These are phyloP conservation scores for Epithemia pelagica DNA, from an alignment of 108 stramenopile species.

Conservation along the genomic window DNA sequence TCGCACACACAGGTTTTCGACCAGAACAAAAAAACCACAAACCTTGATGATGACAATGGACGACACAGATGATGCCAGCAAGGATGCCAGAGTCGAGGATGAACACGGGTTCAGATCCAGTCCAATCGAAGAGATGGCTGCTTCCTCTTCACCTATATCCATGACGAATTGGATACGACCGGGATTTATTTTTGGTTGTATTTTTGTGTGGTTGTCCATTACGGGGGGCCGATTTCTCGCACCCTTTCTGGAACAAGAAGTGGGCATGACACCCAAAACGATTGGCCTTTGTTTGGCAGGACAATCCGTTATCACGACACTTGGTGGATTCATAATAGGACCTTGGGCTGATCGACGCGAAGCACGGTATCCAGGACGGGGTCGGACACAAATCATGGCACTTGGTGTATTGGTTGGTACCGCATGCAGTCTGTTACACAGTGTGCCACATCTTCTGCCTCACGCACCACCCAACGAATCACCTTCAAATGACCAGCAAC, in stretches of 20 bases:
- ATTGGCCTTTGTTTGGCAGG: conserved; percentile 39
- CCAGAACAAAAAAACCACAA: no score
- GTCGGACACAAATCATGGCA: conserved; percentile 31
- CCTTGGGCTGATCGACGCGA: conserved; percentile 35
- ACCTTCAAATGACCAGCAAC: not conserved
- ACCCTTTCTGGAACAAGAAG: conserved; percentile 38
- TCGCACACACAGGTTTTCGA: no score
- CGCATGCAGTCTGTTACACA: conserved; percentile 35
- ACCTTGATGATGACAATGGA: no score
- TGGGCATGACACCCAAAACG: conserved; percentile 17
- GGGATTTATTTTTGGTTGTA: conserved; percentile 26
- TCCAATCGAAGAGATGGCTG: no score
- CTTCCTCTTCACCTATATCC: no score
- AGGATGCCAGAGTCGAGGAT: no score
- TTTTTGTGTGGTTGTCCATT: conserved; percentile 42
- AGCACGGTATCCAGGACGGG: conserved; percentile 17
- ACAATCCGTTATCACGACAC: conserved; percentile 19
- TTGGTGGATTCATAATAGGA: conserved; percentile 22
- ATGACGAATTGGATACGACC: conserved; percentile 24
- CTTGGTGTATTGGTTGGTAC: conserved; percentile 34
- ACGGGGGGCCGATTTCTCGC: conserved; percentile 52
- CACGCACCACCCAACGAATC: no score
- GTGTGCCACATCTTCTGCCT: conserved; percentile 5
- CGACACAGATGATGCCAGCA: no score
- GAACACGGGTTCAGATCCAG: no score